phyloP scores from a whole-genome alignment of 805 yeast species.

The Cyberlindnera amylophila region DNA sequence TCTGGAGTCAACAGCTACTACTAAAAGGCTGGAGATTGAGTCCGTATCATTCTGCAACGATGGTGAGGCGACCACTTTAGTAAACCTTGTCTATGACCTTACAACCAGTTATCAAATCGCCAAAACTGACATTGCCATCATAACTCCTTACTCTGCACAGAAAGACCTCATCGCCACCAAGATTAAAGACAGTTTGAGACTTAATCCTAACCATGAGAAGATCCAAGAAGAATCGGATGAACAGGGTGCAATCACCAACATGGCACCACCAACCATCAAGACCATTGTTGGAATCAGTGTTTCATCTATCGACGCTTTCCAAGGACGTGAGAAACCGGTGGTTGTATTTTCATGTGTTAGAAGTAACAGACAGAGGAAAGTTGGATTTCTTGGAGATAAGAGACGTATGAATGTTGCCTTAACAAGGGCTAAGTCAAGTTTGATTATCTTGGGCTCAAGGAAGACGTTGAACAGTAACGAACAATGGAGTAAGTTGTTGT shows the following conservation, averaged over 20 bases:
- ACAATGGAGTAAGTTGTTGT: too few species aligned
- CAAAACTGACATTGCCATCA: conserved; percentile 49
- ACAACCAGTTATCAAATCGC: background rate
- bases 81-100: background rate
- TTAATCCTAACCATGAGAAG: conserved; percentile 50
- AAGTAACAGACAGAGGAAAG: conserved; percentile 43
- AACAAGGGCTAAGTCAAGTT: conserved; percentile 52
- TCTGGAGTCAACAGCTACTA: too few species aligned
- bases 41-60: background rate
- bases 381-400: conserved; percentile 60
- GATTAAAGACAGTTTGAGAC: conserved; percentile 38
- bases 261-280: conserved; percentile 19
- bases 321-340: conserved; percentile 80
- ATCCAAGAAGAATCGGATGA: conserved; percentile 53
- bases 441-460: background rate
- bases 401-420: conserved; percentile 69
- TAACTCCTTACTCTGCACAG: conserved; percentile 77
- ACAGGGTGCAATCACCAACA: conserved; percentile 30
- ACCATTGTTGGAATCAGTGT: conserved; percentile 42
- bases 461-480: too few species aligned
- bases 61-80: background rate
- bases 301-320: conserved; percentile 82
- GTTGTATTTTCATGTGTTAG: conserved; percentile 75
- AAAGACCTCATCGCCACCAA: conserved; percentile 56
- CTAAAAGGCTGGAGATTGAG: too few species aligned